Percentiles rank a stretch among this genome's conserved stretches.
Conservation (phyloP, 2,329 filamentous ascomycete genomes). For the Pseudogymnoascus sp. region DNA sequence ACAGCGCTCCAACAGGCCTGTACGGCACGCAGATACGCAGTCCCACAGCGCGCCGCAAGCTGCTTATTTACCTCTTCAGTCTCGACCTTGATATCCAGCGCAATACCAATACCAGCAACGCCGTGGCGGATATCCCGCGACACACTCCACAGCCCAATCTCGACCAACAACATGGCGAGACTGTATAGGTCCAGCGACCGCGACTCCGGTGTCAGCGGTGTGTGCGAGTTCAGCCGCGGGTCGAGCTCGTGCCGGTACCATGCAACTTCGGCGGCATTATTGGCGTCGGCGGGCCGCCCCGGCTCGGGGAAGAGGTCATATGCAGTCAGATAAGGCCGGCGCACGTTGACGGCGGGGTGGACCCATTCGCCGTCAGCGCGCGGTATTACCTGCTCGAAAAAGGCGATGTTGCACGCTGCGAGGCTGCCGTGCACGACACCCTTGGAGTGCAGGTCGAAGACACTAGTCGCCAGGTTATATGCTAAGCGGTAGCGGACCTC, state of each 20-base stretch:
- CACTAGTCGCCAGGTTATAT: slow-evolving; percentile 61
- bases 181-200: slow-evolving; percentile 63
- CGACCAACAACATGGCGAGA: slow-evolving; percentile 63
- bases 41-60: slow-evolving; percentile 51
- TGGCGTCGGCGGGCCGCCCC: slow-evolving; percentile 52
- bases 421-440: slow-evolving; percentile 65
- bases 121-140: slow-evolving; percentile 33
- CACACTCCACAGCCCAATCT: slow-evolving; percentile 67
- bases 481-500: slow-evolving; percentile 72
- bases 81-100: slow-evolving; percentile 14
- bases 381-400: slow-evolving; percentile 37
- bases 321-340: slow-evolving; percentile 25
- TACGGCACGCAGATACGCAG: slow-evolving; percentile 66
- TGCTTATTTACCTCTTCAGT: slow-evolving; percentile 20
- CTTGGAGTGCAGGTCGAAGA: slow-evolving; percentile 64
- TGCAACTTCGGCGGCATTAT: slow-evolving; percentile 33
- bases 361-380: slow-evolving; percentile 17
- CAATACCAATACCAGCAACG: slow-evolving; percentile 12
- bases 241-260: slow-evolving; percentile 59
- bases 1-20: slow-evolving; percentile 64
- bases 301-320: slow-evolving; percentile 6
- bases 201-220: slow-evolving; percentile 45
- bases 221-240: slow-evolving; percentile 41
- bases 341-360: slow-evolving; percentile 9
- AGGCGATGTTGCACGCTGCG: slow-evolving; percentile 57